Base-by-base conservation (phyloP, 2,329 filamentous ascomycete species). In the Neonectria ditissima region DNA sequence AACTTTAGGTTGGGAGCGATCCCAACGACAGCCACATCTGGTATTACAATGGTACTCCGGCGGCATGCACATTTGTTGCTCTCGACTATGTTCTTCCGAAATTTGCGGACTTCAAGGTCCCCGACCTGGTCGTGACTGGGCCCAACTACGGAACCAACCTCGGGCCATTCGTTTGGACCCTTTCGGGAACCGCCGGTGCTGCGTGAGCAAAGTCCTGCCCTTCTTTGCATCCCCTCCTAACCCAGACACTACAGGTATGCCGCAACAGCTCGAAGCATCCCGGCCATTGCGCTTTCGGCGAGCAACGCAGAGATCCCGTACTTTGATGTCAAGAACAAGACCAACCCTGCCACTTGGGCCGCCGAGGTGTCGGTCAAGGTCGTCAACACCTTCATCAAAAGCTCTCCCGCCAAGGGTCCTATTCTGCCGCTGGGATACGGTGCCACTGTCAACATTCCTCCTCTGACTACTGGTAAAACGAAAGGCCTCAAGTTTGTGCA, bases 31-130 rank as follows among this genome's bases (percentile, higher is more conserved):
- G 77, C 55, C 80, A 86, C 63, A 86, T 89, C 66, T 88, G 84
- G 84, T 88, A 88, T 71, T 89, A 87, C 75, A 86, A 88, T 56
- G 86, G 86, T 22, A 89, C 86, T 0, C 84, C 86, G 0, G 84
- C 84, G 0, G 82, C 85, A 0, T 85, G 83, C 68, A 85, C 84
- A 1, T 84, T 87, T 61, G 83, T 88, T 5, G 85, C 81, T 2
- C 79, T 88, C 6, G 85, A 88, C 76, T 86, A 84, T 47, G 83
- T 88, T 9, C 77, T 88, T 16, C 85, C 85, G 1, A 76, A 72
- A 14, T 84, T 80, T 70, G 80, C 79, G 65, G 78, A 82, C 69
- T 81, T 84, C 69, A 77, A 73, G n/a, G 78, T 79, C 2, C 84
- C 84, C 1, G 86, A 89, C 57, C 79, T 88, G 3, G 79, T 88